These are phyloP conservation scores for Pelagophyceae sp. DNA, from an alignment of 352 stramenopile genomes.

Conservation along the genomic window DNA sequence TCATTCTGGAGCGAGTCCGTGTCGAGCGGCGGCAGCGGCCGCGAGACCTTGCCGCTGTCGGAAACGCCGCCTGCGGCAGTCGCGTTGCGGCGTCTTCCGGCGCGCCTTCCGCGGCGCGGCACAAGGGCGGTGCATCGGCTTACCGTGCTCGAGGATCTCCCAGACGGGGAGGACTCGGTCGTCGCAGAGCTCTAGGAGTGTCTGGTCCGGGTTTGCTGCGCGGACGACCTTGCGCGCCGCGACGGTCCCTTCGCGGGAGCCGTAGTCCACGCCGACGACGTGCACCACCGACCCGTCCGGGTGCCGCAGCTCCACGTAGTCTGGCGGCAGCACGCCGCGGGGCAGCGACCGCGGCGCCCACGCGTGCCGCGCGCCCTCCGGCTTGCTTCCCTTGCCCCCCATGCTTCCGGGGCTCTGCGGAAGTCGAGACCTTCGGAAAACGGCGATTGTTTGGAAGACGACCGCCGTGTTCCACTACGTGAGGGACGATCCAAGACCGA, in stretches of 20 bases:
- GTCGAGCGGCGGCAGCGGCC: neutral
- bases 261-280: neutral
- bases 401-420: too few species aligned
- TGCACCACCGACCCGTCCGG: conserved; percentile 4
- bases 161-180: conserved; percentile 13
- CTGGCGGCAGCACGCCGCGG: neutral
- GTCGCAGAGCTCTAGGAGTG: conserved; percentile 8
- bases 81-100: too few species aligned
- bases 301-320: conserved; percentile 11
- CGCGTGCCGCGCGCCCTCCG: neutral
- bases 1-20: neutral
- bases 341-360: neutral
- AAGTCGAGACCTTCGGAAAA: too few species aligned
- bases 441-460: too few species aligned
- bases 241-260: neutral
- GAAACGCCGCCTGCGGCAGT: neutral
- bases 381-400: too few species aligned
- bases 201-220: neutral
- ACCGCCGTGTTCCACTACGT: too few species aligned
- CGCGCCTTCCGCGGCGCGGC: too few species aligned
- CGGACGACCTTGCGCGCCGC: neutral
- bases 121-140: too few species aligned
- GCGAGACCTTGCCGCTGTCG: neutral
- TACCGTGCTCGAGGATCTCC: conserved; percentile 8
- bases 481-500: too few species aligned